Base-by-base conservation (phyloP, 208 protist genomes). In the Kentomonas sorsogonicus region DNA sequence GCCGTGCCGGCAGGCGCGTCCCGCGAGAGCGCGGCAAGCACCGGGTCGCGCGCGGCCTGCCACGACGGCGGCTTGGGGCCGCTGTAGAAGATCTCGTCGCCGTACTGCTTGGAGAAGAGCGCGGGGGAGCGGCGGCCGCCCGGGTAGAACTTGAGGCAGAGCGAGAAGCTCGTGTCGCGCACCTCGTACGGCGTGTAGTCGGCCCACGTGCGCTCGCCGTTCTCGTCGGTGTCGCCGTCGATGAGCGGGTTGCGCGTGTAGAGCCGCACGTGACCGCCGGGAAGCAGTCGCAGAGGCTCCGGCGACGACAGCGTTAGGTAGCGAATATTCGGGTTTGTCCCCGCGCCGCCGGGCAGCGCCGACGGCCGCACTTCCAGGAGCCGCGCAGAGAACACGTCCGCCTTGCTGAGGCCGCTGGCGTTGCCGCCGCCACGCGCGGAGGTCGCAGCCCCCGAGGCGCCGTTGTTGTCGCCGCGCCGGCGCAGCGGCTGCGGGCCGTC, bases 221-320 rank as follows among this genome's bases (percentile, higher is more conserved):
- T n/a, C n/a, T n/a, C n/a, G n/a, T n/a, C n/a, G n/a, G n/a, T n/a
- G n/a, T n/a, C n/a, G 44, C 73, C 62, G 38, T 72, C 38, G 13
- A 61, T 48, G 22, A 47, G 27, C 30, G 25, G 5, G 25, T 65
- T 39, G 29, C 69, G 61, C 53, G 60, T 70, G 63, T 62, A 73
- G 3, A 91, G 51, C 51, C 70, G 67, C 11, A 91, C 60, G 58
- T 88, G 70, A 1, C 79, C 74, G 33, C 79, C 84, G 20, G 84
- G 79, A 6, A 65, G 38, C 20, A 87, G 9, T 22, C 48, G 40
- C 22, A 87, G 51, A 3, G 44, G 67, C 9, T 68, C 48, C 0
- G 66, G 55, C 38, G 38, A 79, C 11, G 83, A 61, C 29, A 87
- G 78, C 13, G 69, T 82, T 25, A 91, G 54, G 50, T 65, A 73